Base-by-base conservation (phyloP, 2,329 filamentous ascomycete species). In the Pestalotiopsis sp. region DNA sequence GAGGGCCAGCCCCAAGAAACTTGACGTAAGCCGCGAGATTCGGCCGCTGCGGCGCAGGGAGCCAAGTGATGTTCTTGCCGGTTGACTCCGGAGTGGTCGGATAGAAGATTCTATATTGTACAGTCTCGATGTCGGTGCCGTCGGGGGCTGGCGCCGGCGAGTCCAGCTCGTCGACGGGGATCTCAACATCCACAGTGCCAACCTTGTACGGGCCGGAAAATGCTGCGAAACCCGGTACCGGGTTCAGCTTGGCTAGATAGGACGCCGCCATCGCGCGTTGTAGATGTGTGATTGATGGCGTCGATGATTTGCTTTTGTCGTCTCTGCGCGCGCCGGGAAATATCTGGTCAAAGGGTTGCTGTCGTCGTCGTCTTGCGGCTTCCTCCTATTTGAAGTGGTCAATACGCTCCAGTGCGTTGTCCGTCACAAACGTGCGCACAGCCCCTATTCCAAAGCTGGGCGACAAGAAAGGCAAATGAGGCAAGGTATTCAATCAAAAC, bases 71-170 rank as follows among this genome's bases (percentile, higher is more conserved):
- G 11, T 84, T 84, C 74, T 88, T 88, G 74, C 88, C 84, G 65
- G 80, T 79, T 3, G 86, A 83, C 20, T 84, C 82, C 4, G 83
- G 77, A 1, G 83, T 81, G 25, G 91, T 90, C 1, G 94, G 94
- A 77, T 97, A 97, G 81, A 93, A 97, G 68, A 97, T 85, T 71
- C 94, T 89, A 78, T 93, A 96, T 68, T 92, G 91, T 31, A 97
- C 85, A 0, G 94, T 97, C 23, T 89, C 83, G 60, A 95, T 89
- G 59, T 84, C 83, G 67, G 81, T 80, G 64, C 86, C 84, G 7
- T 85, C 82, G 5, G 88, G 87, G 7, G 83, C 79, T 3, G 85
- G 82, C 25, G 86, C 83, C 0, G 90, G 88, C 1, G 87, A 83
- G 2, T 85, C 77, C 5, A 91, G 81, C 62, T 89, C 85, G 36